Percentiles rank a stretch among this genome's conserved stretches.
These are phyloP conservation scores for Crassisporium funariophilum DNA, from an alignment of 768 basidiomycete genomes.

Conservation along the genomic window DNA sequence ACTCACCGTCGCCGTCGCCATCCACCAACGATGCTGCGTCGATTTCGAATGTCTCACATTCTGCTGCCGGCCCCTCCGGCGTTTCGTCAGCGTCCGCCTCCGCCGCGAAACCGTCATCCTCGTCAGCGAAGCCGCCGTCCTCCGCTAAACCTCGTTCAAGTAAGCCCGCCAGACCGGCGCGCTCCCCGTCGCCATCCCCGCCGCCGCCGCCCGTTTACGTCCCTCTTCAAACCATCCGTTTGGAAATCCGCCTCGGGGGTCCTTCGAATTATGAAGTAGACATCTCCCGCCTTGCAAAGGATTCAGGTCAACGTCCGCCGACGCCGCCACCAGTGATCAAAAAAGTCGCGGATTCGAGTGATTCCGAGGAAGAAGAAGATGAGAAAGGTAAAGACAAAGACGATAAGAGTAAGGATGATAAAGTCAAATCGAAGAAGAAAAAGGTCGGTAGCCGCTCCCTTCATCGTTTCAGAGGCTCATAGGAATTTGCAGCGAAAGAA, in stretches of 20 bases:
- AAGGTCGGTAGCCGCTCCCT: conserved; percentile 23
- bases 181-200: conserved; percentile 53
- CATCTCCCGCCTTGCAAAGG: conserved; percentile 56
- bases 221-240: conserved; percentile 63
- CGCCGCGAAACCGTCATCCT: conserved; percentile 30
- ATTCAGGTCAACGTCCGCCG: conserved; percentile 62
- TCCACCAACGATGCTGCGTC: conserved; percentile 20
- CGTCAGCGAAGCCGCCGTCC: conserved; percentile 25
- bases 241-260: conserved; percentile 71
- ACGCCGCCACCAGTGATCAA: conserved; percentile 53
- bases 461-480: background rate
- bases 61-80: conserved; percentile 33
- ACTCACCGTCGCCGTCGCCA: conserved; percentile 28
- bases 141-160: conserved; percentile 30
- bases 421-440: conserved; percentile 38
- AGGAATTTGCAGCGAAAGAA: conserved; percentile 53
- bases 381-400: conserved; percentile 33
- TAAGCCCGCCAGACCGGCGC: conserved; percentile 29
- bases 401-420: conserved; percentile 32
- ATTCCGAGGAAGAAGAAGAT: conserved; percentile 53
- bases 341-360: conserved; percentile 48
- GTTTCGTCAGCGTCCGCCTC: conserved; percentile 24
- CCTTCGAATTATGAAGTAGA: conserved; percentile 78
- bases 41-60: background rate
- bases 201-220: conserved; percentile 55